Conservation (phyloP, 176 grass and related monocot species). For the Avena insularis region DNA sequence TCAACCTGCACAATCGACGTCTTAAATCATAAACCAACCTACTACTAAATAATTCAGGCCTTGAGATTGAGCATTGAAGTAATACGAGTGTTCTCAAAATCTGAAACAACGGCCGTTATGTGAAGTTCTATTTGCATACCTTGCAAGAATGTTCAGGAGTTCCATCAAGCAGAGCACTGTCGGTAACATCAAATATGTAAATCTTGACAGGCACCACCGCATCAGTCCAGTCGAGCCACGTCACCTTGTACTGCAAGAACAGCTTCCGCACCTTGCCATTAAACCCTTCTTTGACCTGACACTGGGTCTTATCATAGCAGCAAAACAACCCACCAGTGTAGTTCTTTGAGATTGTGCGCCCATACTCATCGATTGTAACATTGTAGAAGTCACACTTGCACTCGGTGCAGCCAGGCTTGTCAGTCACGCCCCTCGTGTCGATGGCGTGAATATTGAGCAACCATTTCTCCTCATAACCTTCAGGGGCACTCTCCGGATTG, state of each 20-base stretch:
- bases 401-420: slow-evolving; percentile 71
- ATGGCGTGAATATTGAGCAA: slow-evolving; percentile 75
- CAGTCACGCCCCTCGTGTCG: slow-evolving; percentile 64
- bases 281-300: slow-evolving; percentile 47
- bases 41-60: neutral
- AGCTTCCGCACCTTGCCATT: slow-evolving; percentile 48
- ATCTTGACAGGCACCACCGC: slow-evolving; percentile 69
- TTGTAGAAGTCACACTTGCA: slow-evolving; percentile 88
- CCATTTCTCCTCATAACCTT: slow-evolving; percentile 81
- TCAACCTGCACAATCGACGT: slow-evolving; percentile 57
- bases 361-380: slow-evolving; percentile 65
- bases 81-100: neutral
- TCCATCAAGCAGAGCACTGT: slow-evolving; percentile 33
- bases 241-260: slow-evolving; percentile 75
- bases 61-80: neutral
- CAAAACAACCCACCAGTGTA: slow-evolving; percentile 72
- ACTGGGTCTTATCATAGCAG: slow-evolving; percentile 78
- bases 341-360: slow-evolving; percentile 20
- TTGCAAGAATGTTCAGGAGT: slow-evolving; percentile 45
- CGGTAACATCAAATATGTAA: slow-evolving; percentile 79
- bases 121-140: slow-evolving; percentile 46
- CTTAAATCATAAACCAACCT: neutral
- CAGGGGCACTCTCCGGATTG: slow-evolving; percentile 43
- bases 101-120: neutral
- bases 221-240: slow-evolving; percentile 70